Evolutionary conservation across 805 yeast species (phyloP).

Genomic region (Myxozyma sirexii): DNA sequence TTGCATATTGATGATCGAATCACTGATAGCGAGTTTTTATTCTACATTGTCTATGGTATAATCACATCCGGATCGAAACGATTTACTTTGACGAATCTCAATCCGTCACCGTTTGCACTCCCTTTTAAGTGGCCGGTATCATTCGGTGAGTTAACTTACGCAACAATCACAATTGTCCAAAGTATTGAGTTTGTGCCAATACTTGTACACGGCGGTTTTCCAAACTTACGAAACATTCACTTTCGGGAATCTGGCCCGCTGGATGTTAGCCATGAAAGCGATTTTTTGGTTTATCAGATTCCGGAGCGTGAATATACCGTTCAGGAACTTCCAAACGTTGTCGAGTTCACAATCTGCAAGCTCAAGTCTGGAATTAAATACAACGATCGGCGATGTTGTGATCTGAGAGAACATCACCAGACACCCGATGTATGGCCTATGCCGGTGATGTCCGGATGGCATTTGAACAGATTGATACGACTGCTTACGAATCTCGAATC

Average conservation of each 20-base stretch:
- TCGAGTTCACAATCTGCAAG: background rate
- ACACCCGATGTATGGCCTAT: too few species aligned
- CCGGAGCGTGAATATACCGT: conserved; percentile 3
- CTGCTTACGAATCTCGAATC: conserved; percentile 6
- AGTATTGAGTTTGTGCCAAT: conserved; percentile 7
- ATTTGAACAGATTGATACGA: conserved; percentile 7
- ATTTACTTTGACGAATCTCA: background rate
- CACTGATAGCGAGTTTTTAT: conserved; percentile 2
- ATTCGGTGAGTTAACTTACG: background rate
- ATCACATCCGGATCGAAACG: background rate
- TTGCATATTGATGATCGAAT: background rate
- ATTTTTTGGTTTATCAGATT: conserved; percentile 8
- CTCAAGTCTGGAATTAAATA: background rate
- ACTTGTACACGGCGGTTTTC: conserved; percentile 12
- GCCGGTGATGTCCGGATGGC: conserved; percentile 14
- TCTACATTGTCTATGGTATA: background rate
- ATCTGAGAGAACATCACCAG: too few species aligned
- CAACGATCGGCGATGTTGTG: too few species aligned
- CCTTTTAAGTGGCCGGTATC: conserved; percentile 10
- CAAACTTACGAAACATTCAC: conserved; percentile 1
- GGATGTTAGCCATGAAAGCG: conserved; percentile 1
- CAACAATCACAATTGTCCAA: conserved; percentile 11
- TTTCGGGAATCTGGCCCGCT: conserved; percentile 5
- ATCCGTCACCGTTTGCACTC: conserved; percentile 11
- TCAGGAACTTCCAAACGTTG: conserved; percentile 1